Evolutionary conservation across 1,139 yeast genomes (phyloP).

Genomic region (Protomyces pachydermus): DNA sequence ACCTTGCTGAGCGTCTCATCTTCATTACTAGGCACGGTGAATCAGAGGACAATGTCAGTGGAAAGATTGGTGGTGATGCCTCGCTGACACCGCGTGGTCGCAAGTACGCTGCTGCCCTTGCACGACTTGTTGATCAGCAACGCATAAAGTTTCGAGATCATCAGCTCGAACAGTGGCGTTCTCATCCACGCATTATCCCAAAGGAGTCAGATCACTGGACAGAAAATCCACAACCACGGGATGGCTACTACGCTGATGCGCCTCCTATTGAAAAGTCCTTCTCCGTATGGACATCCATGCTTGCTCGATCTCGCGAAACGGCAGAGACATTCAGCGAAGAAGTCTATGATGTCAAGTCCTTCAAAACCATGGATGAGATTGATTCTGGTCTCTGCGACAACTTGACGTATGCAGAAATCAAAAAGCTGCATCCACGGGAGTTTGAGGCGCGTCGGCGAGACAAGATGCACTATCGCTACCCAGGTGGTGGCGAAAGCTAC

Average conservation of each 20-base stretch:
- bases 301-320: conserved; percentile 70
- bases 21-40: conserved; percentile 97
- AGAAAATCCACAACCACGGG: conserved; percentile 14
- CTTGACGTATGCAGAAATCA: conserved; percentile 80
- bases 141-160: conserved; percentile 62
- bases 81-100: conserved; percentile 71
- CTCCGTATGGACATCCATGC: conserved; percentile 91
- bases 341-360: conserved; percentile 68
- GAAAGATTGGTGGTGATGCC: conserved; percentile 92
- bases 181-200: conserved; percentile 23
- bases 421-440: conserved; percentile 65
- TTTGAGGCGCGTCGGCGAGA: conserved; percentile 72
- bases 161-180: conserved; percentile 53
- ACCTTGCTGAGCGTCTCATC: conserved; percentile 81
- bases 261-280: conserved; percentile 59
- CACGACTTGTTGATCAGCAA: conserved; percentile 67
- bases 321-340: conserved; percentile 65
- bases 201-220: conserved; percentile 29
- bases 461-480: conserved; percentile 68
- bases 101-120: conserved; percentile 65
- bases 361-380: conserved; percentile 88
- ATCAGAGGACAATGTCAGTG: conserved; percentile 72
- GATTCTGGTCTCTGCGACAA: conserved; percentile 94
- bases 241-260: conserved; percentile 36
- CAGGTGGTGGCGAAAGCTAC: conserved; percentile 84